phyloP scores from a whole-genome alignment of 78 protist genomes.

The Dictyostelium intermedium region DNA sequence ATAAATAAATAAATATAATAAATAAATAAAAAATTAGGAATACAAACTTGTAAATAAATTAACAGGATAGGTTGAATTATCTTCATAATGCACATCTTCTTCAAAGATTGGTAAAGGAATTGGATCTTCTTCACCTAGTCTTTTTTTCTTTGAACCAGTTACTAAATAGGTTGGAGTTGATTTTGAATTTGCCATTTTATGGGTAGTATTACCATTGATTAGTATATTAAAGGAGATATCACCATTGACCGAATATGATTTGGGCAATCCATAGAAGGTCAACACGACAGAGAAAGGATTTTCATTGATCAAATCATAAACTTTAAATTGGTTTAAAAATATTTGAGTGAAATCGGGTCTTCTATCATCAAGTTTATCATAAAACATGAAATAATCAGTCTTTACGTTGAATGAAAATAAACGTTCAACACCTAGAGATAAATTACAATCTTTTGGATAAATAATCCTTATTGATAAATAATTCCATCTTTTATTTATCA shows the following conservation, averaged over 20 bases:
- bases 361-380: not conserved
- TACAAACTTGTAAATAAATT: not conserved
- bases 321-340: not conserved
- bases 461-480: not conserved
- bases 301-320: not conserved
- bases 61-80: not conserved
- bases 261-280: not conserved
- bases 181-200: not conserved
- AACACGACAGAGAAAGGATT: not conserved
- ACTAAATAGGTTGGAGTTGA: not conserved
- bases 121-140: not conserved
- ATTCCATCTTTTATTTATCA: not conserved
- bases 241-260: not conserved
- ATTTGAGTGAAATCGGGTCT: conserved; percentile 11
- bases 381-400: not conserved
- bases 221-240: not conserved
- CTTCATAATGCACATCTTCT: not conserved
- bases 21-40: not conserved
- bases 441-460: not conserved
- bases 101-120: conserved; percentile 8
- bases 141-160: conserved; percentile 6
- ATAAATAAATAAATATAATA: not conserved
- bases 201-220: not conserved
- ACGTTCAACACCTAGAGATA: not conserved
- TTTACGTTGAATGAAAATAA: not conserved